Conservation (phyloP, 140 eudicot genomes). For the Oenanthe javanica region DNA sequence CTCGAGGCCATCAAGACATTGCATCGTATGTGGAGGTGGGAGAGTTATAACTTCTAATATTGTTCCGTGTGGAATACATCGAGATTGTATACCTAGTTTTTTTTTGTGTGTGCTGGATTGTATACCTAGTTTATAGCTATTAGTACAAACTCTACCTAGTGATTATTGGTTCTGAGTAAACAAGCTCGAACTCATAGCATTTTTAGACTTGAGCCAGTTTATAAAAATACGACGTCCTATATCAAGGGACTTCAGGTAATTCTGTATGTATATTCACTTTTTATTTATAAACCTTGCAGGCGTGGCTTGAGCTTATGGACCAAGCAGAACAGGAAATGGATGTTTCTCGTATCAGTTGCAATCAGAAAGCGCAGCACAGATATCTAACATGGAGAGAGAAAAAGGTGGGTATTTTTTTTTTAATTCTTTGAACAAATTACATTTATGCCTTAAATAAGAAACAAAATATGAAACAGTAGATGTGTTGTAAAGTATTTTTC, state of each 20-base stretch:
- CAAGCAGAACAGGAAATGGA: conserved; percentile 45
- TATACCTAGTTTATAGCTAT: not conserved
- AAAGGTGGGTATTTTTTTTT: conserved; percentile 39
- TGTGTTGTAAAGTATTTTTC: not conserved
- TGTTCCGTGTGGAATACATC: not conserved
- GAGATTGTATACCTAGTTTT: not conserved
- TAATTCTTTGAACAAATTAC: not conserved
- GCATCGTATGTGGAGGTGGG: not conserved
- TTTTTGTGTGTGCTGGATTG: too few species aligned
- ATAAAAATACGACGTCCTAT: not conserved
- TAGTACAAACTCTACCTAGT: not conserved
- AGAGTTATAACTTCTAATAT: not conserved
- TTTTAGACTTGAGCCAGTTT: not conserved
- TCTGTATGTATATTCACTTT: not conserved
- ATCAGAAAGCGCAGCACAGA: conserved; percentile 75
- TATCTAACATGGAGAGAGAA: conserved; percentile 91
- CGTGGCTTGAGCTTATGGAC: conserved; percentile 78
- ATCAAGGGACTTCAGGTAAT: not conserved
- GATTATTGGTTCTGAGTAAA: not conserved
- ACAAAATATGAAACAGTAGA: not conserved
- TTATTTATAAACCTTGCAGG: conserved; percentile 31
- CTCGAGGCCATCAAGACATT: not conserved
- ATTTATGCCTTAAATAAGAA: not conserved
- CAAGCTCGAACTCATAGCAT: not conserved
- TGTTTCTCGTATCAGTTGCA: conserved; percentile 35